Evolutionary conservation across 1,139 yeast species (phyloP).

Genomic region (Saccharomyces hybrid): DNA sequence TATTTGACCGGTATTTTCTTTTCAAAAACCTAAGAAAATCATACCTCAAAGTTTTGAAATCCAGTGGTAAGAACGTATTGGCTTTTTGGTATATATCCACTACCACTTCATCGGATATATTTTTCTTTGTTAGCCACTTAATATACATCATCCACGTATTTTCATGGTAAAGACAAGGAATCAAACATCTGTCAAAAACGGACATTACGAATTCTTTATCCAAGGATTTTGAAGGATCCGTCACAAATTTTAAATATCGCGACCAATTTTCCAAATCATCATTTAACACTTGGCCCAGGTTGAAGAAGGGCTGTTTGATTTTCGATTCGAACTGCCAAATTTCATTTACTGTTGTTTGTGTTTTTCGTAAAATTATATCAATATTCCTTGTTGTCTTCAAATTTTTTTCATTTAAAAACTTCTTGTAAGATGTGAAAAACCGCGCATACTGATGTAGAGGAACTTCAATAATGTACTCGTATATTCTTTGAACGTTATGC

Average conservation of each 20-base stretch:
- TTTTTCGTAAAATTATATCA: slow-evolving; percentile 37
- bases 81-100: slow-evolving; percentile 21
- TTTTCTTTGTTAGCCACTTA: slow-evolving; percentile 35
- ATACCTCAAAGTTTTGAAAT: slow-evolving; percentile 13
- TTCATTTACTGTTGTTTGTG: slow-evolving; percentile 46
- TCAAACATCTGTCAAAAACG: slow-evolving; percentile 53
- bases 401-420: slow-evolving; percentile 33
- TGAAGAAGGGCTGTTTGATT: slow-evolving; percentile 41
- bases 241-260: slow-evolving; percentile 43
- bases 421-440: slow-evolving; percentile 47
- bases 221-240: slow-evolving; percentile 8
- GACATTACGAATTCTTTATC: slow-evolving; percentile 24
- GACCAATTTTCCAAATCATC: slow-evolving; percentile 44
- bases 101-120: slow-evolving; percentile 2
- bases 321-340: slow-evolving; percentile 58
- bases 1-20: slow-evolving; percentile 8
- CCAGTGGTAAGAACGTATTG: slow-evolving; percentile 13
- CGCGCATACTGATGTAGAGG: slow-evolving; percentile 69
- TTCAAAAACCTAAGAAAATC: slow-evolving; percentile 17
- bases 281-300: slow-evolving; percentile 32
- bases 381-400: slow-evolving; percentile 26
- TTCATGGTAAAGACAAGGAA: slow-evolving; percentile 48
- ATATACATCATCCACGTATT: slow-evolving; percentile 54
- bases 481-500: slow-evolving; percentile 34
- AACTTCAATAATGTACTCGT: slow-evolving; percentile 40